Evolutionary conservation across 306 rosid genomes (phyloP), one percentile per base, ranked within the genome.

Genomic region (Ochetophila trinervis): DNA sequence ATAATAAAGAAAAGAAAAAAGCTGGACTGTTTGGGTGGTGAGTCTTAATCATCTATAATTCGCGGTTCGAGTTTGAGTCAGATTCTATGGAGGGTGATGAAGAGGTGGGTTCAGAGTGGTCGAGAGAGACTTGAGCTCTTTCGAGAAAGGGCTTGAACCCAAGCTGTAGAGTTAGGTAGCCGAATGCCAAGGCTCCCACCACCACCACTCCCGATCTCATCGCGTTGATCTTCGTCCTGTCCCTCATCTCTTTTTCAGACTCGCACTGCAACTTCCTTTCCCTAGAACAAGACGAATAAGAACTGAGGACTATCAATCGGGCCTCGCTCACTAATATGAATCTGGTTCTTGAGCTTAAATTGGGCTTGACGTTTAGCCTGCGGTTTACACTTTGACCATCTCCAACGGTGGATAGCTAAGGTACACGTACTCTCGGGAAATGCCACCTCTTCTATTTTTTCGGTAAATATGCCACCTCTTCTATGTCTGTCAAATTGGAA

Each of bases 131-230:
- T 47, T 83, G 92, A 55, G 95, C 95, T 79, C 80, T 82, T 52
- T 89, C 89, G 15, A 92, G 87, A 65, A 73, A 92, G 61, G 95
- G 88, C 60, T 85, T 87, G 80, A 89, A 85, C 11, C 88, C 96
- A 34, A 92, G 83, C 21, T 74, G 89, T 0, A 89, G 5, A 66
- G 84, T 92, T 15, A 92, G 74, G 71, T 85, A 92, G 12, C 98
- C 98, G 57, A 92, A 92, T 9, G 93, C 95, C 58, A 89, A 16
- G 16, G 96, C 83, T 75, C 98, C 96, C 30, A 92, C n/a, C 65
- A 92, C 96, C 72, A 92, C 96, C 52, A 92, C 68, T 21, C 80
- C 86, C 27, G 96, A 92, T 77, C 96, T 80, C 60, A 83, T 66
- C 57, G 93, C 91, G 50, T 89, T 92, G 89, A 70, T 62, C 79